These are phyloP conservation scores for Malania oleifera DNA, from an alignment of 164 flowering plant genomes.

Conservation along the genomic window DNA sequence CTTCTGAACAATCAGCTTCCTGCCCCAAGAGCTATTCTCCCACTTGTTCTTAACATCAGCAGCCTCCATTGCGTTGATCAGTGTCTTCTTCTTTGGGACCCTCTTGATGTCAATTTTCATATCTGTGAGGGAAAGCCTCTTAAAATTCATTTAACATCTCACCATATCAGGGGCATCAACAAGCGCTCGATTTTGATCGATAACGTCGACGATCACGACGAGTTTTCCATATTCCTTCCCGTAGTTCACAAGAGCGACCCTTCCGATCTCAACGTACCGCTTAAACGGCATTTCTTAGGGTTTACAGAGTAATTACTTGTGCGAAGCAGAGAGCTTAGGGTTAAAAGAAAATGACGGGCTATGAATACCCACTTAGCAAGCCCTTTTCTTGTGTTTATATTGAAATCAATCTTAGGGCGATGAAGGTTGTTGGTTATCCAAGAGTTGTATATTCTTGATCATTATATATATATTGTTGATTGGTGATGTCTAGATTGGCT, in stretches of 20 bases:
- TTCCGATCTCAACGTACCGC: conserved; percentile 78
- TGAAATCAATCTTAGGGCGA: too few relatives aligned
- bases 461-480: too few relatives aligned
- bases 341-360: too few relatives aligned
- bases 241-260: conserved; percentile 65
- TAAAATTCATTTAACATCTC: conserved; percentile 82
- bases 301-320: too few relatives aligned
- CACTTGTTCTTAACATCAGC: conserved; percentile 92
- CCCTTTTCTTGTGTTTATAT: too few relatives aligned
- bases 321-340: conserved; percentile 10
- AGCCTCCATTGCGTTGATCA: conserved; percentile 81
- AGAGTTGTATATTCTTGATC: too few relatives aligned
- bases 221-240: conserved; percentile 67
- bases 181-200: conserved; percentile 81
- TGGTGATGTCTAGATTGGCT: too few relatives aligned
- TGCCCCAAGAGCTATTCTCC: conserved; percentile 88
- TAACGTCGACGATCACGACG: conserved; percentile 75
- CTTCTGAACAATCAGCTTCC: conserved; percentile 84
- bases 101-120: conserved; percentile 81
- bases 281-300: conserved; percentile 49
- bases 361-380: too few relatives aligned
- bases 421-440: too few relatives aligned
- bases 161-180: conserved; percentile 93
- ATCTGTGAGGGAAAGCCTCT: conserved; percentile 85
- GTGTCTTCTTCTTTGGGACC: conserved; percentile 71